These are phyloP conservation scores for Phytophthora macrochlamydospora DNA, from an alignment of 352 stramenopile species.

Conservation along the genomic window DNA sequence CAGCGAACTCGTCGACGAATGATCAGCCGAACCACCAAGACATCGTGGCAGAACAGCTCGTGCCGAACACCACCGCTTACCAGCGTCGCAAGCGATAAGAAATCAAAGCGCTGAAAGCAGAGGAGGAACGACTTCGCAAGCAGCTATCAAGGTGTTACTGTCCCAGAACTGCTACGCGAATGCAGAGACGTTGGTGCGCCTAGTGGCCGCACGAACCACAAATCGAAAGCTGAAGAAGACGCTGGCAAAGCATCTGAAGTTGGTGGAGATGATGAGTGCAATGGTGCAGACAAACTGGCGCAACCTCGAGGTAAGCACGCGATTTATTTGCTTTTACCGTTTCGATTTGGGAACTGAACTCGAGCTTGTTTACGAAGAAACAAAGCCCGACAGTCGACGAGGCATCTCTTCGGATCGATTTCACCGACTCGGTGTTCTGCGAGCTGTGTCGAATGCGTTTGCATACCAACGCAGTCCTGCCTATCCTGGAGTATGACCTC, in stretches of 20 bases:
- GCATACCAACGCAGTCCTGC: conserved; percentile 1
- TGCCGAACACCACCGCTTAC: conserved; percentile 5
- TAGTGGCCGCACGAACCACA: background rate
- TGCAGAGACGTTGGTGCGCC: background rate
- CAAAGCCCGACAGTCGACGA: conserved; percentile 5
- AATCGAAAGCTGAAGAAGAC: conserved; percentile 9
- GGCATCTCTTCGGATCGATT: conserved; percentile 6
- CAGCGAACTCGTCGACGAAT: no score
- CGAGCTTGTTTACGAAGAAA: conserved; percentile 1
- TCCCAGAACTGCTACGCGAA: background rate
- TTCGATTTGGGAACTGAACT: background rate
- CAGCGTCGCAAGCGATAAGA: conserved; percentile 4
- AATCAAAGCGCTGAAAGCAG: background rate
- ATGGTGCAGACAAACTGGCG: background rate
- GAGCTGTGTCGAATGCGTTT: background rate
- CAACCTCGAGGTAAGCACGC: background rate
- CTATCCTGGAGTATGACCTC: background rate
- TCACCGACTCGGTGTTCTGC: conserved; percentile 1
- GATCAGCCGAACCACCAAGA: no score
- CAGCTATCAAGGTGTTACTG: background rate
- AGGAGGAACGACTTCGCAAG: background rate
- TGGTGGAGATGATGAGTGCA: background rate
- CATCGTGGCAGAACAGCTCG: background rate
- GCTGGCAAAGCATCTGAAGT: background rate
- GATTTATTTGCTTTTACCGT: no score